Conservation (phyloP, 1,284 basidiomycete species). For the Leccinum subspadiceum region DNA sequence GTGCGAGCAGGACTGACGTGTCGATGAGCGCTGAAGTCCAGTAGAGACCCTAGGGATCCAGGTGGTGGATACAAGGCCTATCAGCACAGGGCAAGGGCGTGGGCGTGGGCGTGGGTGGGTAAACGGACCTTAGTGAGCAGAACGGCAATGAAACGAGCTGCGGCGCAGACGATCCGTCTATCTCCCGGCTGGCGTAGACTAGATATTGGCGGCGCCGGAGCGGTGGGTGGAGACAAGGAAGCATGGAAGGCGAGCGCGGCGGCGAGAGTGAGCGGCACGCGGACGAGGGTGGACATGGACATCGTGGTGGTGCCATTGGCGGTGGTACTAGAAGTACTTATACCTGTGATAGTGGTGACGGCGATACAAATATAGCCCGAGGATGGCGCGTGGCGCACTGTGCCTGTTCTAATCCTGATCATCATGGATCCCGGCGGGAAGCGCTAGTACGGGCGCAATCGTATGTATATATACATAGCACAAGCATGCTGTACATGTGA, state of each 20-base stretch:
- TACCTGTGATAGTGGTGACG: not conserved
- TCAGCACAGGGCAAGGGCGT: not conserved
- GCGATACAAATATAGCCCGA: not conserved
- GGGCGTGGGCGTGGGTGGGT: too few relatives aligned
- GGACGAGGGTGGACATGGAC: constrained; percentile 10
- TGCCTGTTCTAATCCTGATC: not conserved
- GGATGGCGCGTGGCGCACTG: not conserved
- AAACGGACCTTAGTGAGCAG: constrained; percentile 19
- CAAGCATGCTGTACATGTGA: too few relatives aligned
- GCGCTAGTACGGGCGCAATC: too few relatives aligned
- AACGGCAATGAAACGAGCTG: constrained; percentile 8
- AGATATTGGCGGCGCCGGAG: not conserved
- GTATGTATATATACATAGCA: too few relatives aligned
- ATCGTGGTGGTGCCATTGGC: not conserved
- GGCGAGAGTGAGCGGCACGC: constrained; percentile 19
- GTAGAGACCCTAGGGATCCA: constrained; percentile 20
- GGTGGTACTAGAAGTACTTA: not conserved
- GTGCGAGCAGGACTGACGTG: constrained; percentile 9
- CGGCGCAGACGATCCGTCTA: not conserved
- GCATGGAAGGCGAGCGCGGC: constrained; percentile 25
- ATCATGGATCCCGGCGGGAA: not conserved
- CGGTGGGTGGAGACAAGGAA: constrained; percentile 16
- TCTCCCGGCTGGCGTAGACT: not conserved
- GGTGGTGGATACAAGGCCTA: not conserved
- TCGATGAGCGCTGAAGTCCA: constrained; percentile 22